Base-by-base conservation (phyloP, 495 filamentous ascomycete species). In the Aspergillus steynii region DNA sequence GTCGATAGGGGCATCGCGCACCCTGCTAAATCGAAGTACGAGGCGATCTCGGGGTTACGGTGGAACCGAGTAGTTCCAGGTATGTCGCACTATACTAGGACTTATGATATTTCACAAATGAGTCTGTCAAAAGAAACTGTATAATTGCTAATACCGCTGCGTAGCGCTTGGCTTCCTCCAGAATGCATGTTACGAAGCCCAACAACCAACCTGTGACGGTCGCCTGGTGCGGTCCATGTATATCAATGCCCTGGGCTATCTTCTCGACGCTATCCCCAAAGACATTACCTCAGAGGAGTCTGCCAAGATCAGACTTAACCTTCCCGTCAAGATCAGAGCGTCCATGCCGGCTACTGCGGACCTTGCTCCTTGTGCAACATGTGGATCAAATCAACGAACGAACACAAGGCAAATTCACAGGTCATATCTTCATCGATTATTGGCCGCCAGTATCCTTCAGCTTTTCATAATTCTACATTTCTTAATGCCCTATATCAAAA, bases 151-250 rank as follows among this genome's bases (percentile, higher is more conserved):
- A 47, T 2, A 14, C n/a, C 1, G 7, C 9, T 56, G 15, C 10
- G 45, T 58, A 80, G 77, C 74, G 4, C 68, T 77, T 32, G 74
- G 71, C 48, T 69, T 78, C 48, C 68, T 80, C 29, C 77, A 73
- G 5, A 75, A 72, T 61, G 74, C 75, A 28, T 66, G 69, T 0
- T 74, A 71, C 29, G 76, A 80, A 64, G 77, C 75, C 8, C 75
- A 77, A 56, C 74, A 74, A 56, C 63, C 68, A 15, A 63, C 69
- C 1, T 68, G 71, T 12, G 77, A 80, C 53, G 63, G 63, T 29
- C 70, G 66, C n/a, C 68, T 89, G 31, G 82, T 83, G 48, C 80
- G 89, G n/a, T 81, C 84, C 20, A 77, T 90, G 1, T 92, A 90
- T 68, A 75, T 93, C 28, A 82, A 86, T 65, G 83, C 86, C 48